Percentiles rank a stretch among this genome's conserved stretches.
phyloP scores from a whole-genome alignment of 441 rosid species.

The Viola pubescens region DNA sequence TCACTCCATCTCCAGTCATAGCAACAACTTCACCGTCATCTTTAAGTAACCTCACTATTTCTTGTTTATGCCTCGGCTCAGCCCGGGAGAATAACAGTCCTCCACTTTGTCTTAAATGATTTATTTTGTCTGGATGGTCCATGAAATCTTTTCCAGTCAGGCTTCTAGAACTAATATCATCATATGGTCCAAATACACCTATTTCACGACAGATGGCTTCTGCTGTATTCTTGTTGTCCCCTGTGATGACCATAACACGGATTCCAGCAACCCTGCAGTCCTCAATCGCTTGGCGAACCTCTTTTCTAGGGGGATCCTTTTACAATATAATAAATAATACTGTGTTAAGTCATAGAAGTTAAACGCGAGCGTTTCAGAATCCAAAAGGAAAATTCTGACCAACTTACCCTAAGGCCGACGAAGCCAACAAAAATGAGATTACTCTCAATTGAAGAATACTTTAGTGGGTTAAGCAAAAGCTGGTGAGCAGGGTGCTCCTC shows the following conservation, averaged over 20 bases:
- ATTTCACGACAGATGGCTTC: slow-evolving; percentile 96
- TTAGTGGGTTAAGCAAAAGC: slow-evolving; percentile 67
- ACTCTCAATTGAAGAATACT: slow-evolving; percentile 74
- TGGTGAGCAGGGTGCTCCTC: slow-evolving; percentile 89
- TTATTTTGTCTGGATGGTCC: slow-evolving; percentile 49
- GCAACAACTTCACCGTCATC: slow-evolving; percentile 97
- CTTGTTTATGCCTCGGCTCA: slow-evolving; percentile 95
- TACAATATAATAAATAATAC: slow-evolving; percentile 6
- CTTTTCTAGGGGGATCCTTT: slow-evolving; percentile 97
- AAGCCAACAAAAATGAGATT: slow-evolving; percentile 71
- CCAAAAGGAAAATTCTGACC: not conserved
- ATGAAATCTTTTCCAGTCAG: slow-evolving; percentile 77
- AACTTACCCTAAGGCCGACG: slow-evolving; percentile 76
- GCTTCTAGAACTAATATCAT: slow-evolving; percentile 62
- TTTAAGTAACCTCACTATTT: slow-evolving; percentile 88
- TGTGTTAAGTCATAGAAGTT: not conserved
- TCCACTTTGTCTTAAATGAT: slow-evolving; percentile 56
- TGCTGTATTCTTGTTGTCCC: slow-evolving; percentile 90
- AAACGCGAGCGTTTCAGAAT: not conserved
- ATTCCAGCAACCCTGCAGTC: slow-evolving; percentile 96
- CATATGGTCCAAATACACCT: slow-evolving; percentile 61
- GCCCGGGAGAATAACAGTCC: slow-evolving; percentile 91
- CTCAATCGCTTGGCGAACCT: slow-evolving; percentile 84
- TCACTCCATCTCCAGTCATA: slow-evolving; percentile 96
- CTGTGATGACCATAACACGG: slow-evolving; percentile 94